phyloP scores from a whole-genome alignment of 2,329 filamentous ascomycete species.

The Aspergillus spinulosporus region DNA sequence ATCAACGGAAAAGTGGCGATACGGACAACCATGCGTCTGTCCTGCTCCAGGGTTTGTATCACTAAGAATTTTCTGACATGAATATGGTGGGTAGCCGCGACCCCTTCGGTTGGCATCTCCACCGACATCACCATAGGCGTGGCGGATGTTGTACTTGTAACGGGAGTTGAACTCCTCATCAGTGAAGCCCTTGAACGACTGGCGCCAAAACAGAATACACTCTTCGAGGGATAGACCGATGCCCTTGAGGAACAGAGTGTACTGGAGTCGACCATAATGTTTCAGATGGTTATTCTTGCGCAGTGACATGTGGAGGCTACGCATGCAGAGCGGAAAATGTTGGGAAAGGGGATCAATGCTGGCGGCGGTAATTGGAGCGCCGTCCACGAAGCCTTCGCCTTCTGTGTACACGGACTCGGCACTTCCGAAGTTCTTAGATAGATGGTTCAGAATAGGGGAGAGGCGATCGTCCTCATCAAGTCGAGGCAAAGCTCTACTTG shows the following conservation, averaged over 20 bases:
- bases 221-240: constrained; percentile 92
- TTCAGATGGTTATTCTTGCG: constrained; percentile 89
- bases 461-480: constrained; percentile 96
- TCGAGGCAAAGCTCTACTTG: constrained; percentile 83
- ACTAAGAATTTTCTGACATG: constrained; percentile 90
- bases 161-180: constrained; percentile 98
- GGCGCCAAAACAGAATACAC: constrained; percentile 87
- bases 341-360: constrained; percentile 77
- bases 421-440: constrained; percentile 94
- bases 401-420: constrained; percentile 80
- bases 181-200: constrained; percentile 78
- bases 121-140: constrained; percentile 91
- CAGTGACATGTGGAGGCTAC: constrained; percentile 79
- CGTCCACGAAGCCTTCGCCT: constrained; percentile 63
- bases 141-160: constrained; percentile 95
- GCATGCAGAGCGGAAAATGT: constrained; percentile 93
- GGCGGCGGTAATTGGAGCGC: constrained; percentile 72
- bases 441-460: constrained; percentile 70
- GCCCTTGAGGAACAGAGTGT: constrained; percentile 94
- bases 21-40: constrained; percentile 94
- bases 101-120: constrained; percentile 85
- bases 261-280: constrained; percentile 89
- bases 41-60: constrained; percentile 84
- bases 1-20: constrained; percentile 85
- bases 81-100: constrained; percentile 85